Evolutionary conservation across 2,329 filamentous ascomycete species (phyloP).

Genomic region (Diplodia mutila): DNA sequence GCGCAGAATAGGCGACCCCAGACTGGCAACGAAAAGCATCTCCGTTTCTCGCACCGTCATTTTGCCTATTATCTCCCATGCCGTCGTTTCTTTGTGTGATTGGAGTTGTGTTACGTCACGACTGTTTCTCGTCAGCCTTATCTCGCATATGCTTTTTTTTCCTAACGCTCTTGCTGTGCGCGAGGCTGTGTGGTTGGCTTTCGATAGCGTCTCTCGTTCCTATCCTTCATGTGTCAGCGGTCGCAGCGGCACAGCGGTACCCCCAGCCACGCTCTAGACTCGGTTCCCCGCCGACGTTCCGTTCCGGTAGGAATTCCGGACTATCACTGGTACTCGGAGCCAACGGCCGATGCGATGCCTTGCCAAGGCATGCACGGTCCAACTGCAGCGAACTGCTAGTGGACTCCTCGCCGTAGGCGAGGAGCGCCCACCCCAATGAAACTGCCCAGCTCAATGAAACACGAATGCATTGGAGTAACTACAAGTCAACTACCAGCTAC

Average conservation of each 20-base stretch:
- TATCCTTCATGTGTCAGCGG: constrained; percentile 1
- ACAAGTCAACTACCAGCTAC: no score
- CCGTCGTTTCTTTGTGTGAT: neutral
- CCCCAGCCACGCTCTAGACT: neutral
- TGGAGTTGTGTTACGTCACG: neutral
- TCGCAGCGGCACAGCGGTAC: neutral
- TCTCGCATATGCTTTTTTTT: neutral
- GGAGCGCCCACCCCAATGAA: no score
- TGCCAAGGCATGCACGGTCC: no score
- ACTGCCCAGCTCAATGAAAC: no score
- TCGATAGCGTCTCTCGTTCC: neutral
- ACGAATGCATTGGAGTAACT: no score
- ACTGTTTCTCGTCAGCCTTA: neutral
- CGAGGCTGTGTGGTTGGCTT: neutral
- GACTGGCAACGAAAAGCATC: constrained; percentile 19
- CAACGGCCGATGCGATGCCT: no score
- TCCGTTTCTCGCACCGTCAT: neutral
- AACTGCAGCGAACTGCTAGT: no score
- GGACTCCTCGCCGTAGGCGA: no score
- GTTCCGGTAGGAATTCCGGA: constrained; percentile 9
- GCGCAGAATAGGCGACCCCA: neutral
- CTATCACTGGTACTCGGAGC: neutral
- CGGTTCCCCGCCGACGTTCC: constrained; percentile 20
- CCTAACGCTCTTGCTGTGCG: neutral
- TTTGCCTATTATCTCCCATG: neutral